Conservation (phyloP, 169 alveolate species). For the Babesia caballi region DNA sequence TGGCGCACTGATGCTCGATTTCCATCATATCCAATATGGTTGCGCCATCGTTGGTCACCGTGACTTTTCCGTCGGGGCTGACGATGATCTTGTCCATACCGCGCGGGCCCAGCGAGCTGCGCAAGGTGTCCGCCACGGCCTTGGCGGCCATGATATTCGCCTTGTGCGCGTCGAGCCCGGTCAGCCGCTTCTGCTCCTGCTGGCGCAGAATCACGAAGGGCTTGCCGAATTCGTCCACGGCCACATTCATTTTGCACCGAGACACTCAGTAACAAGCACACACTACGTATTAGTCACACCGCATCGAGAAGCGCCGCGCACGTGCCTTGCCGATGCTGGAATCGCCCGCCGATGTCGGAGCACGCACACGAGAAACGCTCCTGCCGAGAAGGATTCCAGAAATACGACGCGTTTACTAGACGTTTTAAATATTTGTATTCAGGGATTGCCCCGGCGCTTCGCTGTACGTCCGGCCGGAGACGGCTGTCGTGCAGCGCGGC, state of each 20-base stretch:
- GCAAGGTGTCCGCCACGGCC: conserved; percentile 92
- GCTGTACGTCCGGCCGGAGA: conserved; percentile 10
- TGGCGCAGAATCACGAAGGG: conserved; percentile 97
- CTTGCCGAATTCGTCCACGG: conserved; percentile 97
- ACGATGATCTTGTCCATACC: conserved; percentile 99
- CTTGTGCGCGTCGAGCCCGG: conserved; percentile 97
- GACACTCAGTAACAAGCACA: neutral
- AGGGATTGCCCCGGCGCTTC: neutral
- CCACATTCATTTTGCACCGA: conserved; percentile 79
- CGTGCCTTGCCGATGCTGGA: neutral
- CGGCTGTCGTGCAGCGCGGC: conserved; percentile 27
- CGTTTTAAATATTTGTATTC: neutral
- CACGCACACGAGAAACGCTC: neutral
- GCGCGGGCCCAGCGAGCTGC: conserved; percentile 98
- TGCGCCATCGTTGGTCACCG: conserved; percentile 98
- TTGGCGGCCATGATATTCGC: conserved; percentile 97
- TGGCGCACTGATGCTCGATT: conserved; percentile 96
- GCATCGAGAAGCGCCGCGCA: neutral
- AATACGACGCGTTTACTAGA: neutral
- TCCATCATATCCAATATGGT: conserved; percentile 94
- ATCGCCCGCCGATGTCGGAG: neutral
- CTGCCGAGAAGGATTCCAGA: neutral
- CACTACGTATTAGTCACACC: neutral
- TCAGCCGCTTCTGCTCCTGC: conserved; percentile 93
- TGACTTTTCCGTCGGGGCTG: conserved; percentile 97